These are phyloP conservation scores for Edhazardia aedis DNA, from an alignment of 371 early-diverging fungal species.

Conservation along the genomic window DNA sequence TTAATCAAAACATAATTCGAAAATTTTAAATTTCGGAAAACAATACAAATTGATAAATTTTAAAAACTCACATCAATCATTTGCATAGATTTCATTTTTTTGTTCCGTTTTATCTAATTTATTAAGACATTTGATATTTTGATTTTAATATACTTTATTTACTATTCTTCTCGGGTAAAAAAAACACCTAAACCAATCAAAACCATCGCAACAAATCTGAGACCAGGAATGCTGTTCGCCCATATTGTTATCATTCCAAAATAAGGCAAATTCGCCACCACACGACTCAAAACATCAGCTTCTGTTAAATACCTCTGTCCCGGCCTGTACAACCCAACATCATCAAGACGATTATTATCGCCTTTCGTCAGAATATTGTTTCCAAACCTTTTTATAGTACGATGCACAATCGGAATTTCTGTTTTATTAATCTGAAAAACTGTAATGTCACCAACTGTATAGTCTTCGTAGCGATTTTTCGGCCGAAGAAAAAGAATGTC, in stretches of 20 bases:
- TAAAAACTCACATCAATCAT: no score
- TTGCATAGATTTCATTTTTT: no score
- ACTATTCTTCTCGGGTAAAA: not conserved
- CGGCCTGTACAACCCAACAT: slow-evolving; percentile 66
- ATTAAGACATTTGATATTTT: no score
- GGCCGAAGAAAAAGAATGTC: slow-evolving; percentile 71
- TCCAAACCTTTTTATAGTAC: slow-evolving; percentile 54
- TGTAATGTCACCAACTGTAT: slow-evolving; percentile 65
- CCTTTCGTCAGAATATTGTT: slow-evolving; percentile 70
- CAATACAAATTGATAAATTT: no score
- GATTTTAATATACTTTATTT: no score
- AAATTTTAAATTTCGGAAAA: no score
- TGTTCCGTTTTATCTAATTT: no score
- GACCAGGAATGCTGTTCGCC: not conserved
- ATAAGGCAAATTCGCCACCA: slow-evolving; percentile 55
- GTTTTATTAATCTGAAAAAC: slow-evolving; percentile 75
- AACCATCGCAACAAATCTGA: not conserved
- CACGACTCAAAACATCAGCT: slow-evolving; percentile 29
- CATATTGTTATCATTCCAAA: slow-evolving; percentile 77
- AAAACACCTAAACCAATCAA: not conserved
- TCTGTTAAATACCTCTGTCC: slow-evolving; percentile 54
- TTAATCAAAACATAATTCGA: no score
- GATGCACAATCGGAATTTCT: slow-evolving; percentile 86
- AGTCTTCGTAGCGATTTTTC: slow-evolving; percentile 49
- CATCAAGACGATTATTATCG: slow-evolving; percentile 77